Evolutionary conservation across 2,329 filamentous ascomycete species (phyloP), one percentile per base, ranked within the genome.

Genomic region (Sporothrix euskadiensis): DNA sequence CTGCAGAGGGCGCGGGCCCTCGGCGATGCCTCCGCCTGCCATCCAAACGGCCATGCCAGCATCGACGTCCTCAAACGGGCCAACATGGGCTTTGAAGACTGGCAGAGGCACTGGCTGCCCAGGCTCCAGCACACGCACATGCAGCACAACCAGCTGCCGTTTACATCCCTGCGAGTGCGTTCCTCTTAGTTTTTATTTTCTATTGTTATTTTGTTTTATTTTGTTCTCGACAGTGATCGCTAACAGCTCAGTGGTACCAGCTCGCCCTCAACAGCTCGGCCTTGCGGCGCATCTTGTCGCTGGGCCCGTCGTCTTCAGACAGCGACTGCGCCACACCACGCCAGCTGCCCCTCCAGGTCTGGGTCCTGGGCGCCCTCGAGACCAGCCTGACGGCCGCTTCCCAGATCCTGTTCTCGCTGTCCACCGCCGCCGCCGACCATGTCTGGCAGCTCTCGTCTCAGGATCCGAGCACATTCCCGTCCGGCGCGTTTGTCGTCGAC

Each of bases 131-230:
- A 71, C 54, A 71, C 69, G 30, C 35, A n/a, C 22, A 71, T 71
- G 69, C 69, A 71, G 69, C 69, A 71, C 54, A 71, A 32, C 69
- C 69, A 71, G 39, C 22, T 71, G 14, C 69, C 69, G 19, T 71
- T 71, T 35, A 71, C 69, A 12, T 71, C 69, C 0, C 47, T 71
- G 12, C 19, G 69, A 19, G 69, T 22, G 5, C 49, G 19, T 22
- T 35, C 35, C 35, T 35, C 3, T 35, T 2, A 35, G 8, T 35
- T 35, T 35, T 26, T 26, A 26, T 26, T 26, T 26, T 26, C 26
- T 35, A 35, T 44, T 44, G 8, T 44, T 44, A 14, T 44, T 10
- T 26, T 1, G 2, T 49, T 32, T 44, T 44, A 14, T 44, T 10
- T 26, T 1, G 2, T 49, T 32, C 22, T 8, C 44, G 26, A 26